Conservation (phyloP, 306 rosid species). For the Dicorynia guianensis region DNA sequence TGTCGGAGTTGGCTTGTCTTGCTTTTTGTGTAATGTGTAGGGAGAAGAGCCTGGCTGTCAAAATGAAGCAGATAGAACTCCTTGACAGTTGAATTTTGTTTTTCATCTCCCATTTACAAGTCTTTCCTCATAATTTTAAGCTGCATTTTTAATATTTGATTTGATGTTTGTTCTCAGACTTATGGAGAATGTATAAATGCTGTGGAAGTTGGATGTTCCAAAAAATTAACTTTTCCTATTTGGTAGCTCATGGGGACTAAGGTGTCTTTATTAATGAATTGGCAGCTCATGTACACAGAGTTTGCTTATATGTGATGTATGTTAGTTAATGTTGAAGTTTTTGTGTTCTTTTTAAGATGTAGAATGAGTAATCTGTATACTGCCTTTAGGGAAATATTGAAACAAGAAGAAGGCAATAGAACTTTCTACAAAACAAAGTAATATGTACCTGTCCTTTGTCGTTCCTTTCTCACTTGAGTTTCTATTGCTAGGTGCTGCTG, state of each 20-base stretch:
- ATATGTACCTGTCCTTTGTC: neutral
- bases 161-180: neutral
- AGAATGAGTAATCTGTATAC: conserved; percentile 12
- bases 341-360: neutral
- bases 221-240: neutral
- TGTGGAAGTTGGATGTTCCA: conserved; percentile 1
- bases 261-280: neutral
- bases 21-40: conserved; percentile 5
- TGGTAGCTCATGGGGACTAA: conserved; percentile 26
- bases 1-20: conserved; percentile 16
- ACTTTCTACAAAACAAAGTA: neutral
- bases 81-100: conserved; percentile 10
- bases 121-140: neutral
- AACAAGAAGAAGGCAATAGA: neutral
- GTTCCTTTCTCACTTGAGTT: neutral
- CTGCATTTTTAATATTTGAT: no score
- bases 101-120: neutral
- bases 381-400: neutral
- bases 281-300: neutral
- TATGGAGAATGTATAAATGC: conserved; percentile 15
- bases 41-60: conserved; percentile 32
- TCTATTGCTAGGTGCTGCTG: conserved; percentile 11
- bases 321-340: neutral
- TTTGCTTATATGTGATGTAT: neutral
- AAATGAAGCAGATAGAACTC: conserved; percentile 10